phyloP scores from a whole-genome alignment of 768 basidiomycete species.

The Neoboletus brunneissimus region DNA sequence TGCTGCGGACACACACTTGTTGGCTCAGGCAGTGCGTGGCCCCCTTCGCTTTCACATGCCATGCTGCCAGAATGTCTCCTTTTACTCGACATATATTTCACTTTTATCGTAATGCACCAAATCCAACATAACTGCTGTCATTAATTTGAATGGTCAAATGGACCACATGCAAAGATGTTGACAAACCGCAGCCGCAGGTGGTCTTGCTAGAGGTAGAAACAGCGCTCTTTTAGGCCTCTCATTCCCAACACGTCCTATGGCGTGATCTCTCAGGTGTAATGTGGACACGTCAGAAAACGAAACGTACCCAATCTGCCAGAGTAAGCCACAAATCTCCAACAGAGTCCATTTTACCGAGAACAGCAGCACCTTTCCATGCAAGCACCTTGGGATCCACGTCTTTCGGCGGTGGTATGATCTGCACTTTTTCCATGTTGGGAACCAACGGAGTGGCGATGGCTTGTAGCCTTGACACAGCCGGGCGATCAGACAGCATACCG shows the following conservation, averaged over 20 bases:
- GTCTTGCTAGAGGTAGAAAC: constrained; percentile 62
- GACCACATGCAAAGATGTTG: background rate
- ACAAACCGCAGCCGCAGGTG: background rate
- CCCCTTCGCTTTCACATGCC: constrained; percentile 5
- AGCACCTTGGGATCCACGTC: constrained; percentile 88
- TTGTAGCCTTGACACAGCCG: constrained; percentile 46
- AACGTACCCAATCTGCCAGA: constrained; percentile 77
- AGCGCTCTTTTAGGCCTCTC: constrained; percentile 77
- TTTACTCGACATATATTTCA: background rate
- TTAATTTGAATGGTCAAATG: background rate
- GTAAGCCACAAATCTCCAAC: constrained; percentile 89
- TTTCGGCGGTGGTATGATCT: constrained; percentile 92
- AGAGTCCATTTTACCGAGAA: constrained; percentile 89
- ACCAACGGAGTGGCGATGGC: constrained; percentile 83
- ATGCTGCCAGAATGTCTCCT: background rate
- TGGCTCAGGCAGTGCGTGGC: constrained; percentile 3
- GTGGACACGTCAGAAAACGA: constrained; percentile 1
- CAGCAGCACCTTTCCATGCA: constrained; percentile 93
- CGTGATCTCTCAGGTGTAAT: constrained; percentile 3
- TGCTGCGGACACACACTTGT: background rate
- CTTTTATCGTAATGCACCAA: constrained; percentile 18
- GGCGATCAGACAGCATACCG: constrained; percentile 4
- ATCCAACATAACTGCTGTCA: background rate
- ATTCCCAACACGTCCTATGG: constrained; percentile 72
- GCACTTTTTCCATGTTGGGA: constrained; percentile 81